Evolutionary conservation across 1,139 yeast species (phyloP).

Genomic region (Hansenula lynferdii): DNA sequence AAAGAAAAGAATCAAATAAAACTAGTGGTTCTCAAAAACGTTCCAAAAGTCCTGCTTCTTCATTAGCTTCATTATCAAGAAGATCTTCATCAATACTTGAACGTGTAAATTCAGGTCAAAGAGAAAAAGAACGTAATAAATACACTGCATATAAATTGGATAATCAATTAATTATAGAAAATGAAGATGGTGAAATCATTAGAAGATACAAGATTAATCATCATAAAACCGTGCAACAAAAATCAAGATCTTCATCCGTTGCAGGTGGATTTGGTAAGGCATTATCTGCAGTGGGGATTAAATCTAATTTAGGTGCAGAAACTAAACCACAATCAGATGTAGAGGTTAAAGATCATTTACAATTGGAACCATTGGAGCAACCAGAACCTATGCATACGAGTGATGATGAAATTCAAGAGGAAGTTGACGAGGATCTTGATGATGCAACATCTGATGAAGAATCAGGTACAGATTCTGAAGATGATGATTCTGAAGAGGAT

Average conservation of each 20-base stretch:
- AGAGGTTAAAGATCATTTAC: conserved; percentile 4
- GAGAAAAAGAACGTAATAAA: conserved; percentile 19
- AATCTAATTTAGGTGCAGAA: conserved; percentile 10
- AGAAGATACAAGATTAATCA: conserved; percentile 74
- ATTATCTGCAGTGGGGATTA: conserved; percentile 47
- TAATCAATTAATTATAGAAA: conserved; percentile 76
- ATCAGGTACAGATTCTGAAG: background rate
- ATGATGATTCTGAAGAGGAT: conserved; percentile 2
- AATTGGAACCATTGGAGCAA: conserved; percentile 5
- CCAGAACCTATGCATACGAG: conserved; percentile 14
- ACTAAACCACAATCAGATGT: background rate
- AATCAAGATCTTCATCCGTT: conserved; percentile 23
- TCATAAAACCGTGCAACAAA: conserved; percentile 28
- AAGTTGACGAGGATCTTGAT: conserved; percentile 21
- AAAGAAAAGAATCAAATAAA: background rate
- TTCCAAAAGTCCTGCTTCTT: conserved; percentile 17
- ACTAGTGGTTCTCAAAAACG: conserved; percentile 4
- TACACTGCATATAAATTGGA: conserved; percentile 60
- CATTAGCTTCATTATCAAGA: conserved; percentile 18
- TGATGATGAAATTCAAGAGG: conserved; percentile 9
- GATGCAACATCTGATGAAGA: background rate
- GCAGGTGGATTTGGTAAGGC: conserved; percentile 35
- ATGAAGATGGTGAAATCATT: conserved; percentile 87
- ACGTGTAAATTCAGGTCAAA: conserved; percentile 7
- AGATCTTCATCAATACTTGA: conserved; percentile 7